Conservation (phyloP, 2,329 filamentous ascomycete genomes). For the Neopestalotiopsis clavispora region DNA sequence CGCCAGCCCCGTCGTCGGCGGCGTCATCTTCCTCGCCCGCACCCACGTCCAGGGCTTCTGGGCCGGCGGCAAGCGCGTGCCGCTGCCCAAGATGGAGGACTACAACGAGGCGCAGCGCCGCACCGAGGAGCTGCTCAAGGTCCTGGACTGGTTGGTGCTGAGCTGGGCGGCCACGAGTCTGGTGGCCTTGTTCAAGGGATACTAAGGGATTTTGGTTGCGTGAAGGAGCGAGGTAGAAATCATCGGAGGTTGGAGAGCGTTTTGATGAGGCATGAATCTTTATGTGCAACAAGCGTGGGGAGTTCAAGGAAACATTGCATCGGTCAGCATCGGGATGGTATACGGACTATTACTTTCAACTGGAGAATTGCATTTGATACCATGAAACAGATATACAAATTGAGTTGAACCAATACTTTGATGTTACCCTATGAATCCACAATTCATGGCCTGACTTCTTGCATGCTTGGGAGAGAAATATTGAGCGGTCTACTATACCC, state of each 20-base stretch:
- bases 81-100: conserved; percentile 31
- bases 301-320: background rate
- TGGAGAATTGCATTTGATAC: background rate
- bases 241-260: background rate
- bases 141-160: conserved; percentile 28
- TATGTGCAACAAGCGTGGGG: background rate
- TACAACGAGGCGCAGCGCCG: conserved; percentile 32
- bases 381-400: no score
- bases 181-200: conserved; percentile 26
- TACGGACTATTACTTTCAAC: background rate
- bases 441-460: no score
- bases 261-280: background rate
- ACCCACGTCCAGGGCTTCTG: conserved; percentile 28
- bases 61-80: conserved; percentile 24
- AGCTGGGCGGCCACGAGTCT: conserved; percentile 27
- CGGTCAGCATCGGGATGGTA: background rate
- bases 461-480: no score
- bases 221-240: no score
- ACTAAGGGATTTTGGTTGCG: conserved; percentile 16
- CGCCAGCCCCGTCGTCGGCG: conserved; percentile 23
- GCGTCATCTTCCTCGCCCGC: conserved; percentile 24
- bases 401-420: no score
- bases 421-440: no score
- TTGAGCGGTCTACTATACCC: no score
- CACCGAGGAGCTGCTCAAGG: conserved; percentile 26